phyloP scores from a whole-genome alignment of 2,329 filamentous ascomycete genomes.

The Calonectria henricotiae region DNA sequence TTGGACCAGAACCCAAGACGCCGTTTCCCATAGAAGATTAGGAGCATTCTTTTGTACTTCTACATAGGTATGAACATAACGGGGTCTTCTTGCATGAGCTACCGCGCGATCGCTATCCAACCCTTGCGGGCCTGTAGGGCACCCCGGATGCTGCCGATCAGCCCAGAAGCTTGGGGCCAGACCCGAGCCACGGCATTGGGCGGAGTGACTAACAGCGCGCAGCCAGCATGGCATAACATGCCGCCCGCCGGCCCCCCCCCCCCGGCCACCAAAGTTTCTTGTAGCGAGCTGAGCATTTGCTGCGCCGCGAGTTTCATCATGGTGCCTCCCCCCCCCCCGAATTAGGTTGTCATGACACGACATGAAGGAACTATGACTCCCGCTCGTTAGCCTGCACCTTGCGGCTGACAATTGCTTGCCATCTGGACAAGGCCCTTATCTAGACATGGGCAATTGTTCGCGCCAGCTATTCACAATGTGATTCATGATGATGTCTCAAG shows the following conservation, averaged over 20 bases:
- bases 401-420: too few species aligned
- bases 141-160: conserved; percentile 34
- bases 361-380: neutral
- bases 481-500: too few species aligned
- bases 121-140: neutral
- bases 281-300: neutral
- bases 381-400: too few species aligned
- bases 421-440: too few species aligned
- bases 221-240: neutral
- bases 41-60: neutral
- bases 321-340: neutral
- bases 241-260: neutral
- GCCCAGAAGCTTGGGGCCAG: conserved; percentile 31
- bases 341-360: conserved; percentile 22
- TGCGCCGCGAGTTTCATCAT: conserved; percentile 5
- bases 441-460: too few species aligned
- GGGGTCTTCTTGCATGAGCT: too few species aligned
- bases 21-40: too few species aligned
- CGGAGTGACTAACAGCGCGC: neutral
- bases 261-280: conserved; percentile 8
- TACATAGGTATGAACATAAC: too few species aligned
- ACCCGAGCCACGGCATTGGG: neutral
- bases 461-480: too few species aligned
- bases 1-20: too few species aligned
- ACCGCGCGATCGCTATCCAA: too few species aligned